Conservation (phyloP, 2,329 filamentous ascomycete genomes). For the Cercospora berteroae region DNA sequence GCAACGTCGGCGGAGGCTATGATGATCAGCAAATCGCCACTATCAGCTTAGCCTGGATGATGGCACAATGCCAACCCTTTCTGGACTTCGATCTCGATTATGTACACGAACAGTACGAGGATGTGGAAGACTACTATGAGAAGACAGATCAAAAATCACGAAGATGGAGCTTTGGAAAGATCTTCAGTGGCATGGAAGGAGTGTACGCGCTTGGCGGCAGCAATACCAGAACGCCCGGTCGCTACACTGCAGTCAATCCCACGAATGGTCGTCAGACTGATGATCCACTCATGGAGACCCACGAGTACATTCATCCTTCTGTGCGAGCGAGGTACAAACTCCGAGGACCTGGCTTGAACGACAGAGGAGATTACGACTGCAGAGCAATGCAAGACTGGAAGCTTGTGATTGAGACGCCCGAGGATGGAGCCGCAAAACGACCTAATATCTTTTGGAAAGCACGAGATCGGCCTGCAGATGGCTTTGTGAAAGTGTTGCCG, state of each 20-base stretch:
- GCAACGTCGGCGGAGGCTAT: constrained; percentile 48
- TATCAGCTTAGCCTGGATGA: constrained; percentile 58
- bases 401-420: constrained; percentile 45
- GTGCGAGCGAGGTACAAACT: constrained; percentile 48
- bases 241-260: constrained; percentile 49
- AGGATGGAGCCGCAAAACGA: constrained; percentile 32
- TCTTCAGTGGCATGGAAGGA: constrained; percentile 48
- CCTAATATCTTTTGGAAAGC: constrained; percentile 47
- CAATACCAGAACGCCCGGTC: constrained; percentile 47
- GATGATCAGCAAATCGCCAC: constrained; percentile 50
- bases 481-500: constrained; percentile 42
- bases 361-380: constrained; percentile 47
- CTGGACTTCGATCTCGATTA: constrained; percentile 50
- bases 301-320: constrained; percentile 54
- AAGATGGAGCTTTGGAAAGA: constrained; percentile 51
- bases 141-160: constrained; percentile 41
- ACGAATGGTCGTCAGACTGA: constrained; percentile 43
- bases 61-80: constrained; percentile 51
- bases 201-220: constrained; percentile 49
- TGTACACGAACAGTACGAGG: constrained; percentile 48
- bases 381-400: constrained; percentile 49
- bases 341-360: constrained; percentile 47
- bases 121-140: constrained; percentile 46
- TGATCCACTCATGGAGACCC: constrained; percentile 48
- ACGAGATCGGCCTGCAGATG: constrained; percentile 37